phyloP scores from a whole-genome alignment of 495 filamentous ascomycete genomes.

The Haplographium delicatum region DNA sequence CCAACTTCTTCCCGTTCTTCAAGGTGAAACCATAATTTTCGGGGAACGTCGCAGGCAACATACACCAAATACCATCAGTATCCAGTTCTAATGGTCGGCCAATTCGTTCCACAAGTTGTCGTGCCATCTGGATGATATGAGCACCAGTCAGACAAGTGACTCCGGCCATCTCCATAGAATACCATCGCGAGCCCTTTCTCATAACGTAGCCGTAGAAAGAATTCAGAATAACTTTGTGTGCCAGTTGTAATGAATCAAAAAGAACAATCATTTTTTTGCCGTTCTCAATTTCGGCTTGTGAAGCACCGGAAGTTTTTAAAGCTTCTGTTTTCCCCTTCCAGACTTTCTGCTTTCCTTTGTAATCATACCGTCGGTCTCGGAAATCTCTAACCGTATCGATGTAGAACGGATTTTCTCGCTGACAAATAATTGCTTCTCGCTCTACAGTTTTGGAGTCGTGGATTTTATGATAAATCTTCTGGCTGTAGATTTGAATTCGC shows the following conservation, averaged over 20 bases:
- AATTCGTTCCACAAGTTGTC: conserved; percentile 89
- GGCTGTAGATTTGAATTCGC: conserved; percentile 84
- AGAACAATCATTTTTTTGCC: conserved; percentile 98
- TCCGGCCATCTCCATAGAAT: conserved; percentile 99
- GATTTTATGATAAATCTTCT: conserved; percentile 99
- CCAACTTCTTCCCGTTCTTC: conserved; percentile 89
- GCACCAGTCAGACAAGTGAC: conserved; percentile 97
- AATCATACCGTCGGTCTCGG: conserved; percentile 93
- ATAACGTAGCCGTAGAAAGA: conserved; percentile 99
- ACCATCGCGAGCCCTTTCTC: conserved; percentile 98
- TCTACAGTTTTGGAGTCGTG: conserved; percentile 92
- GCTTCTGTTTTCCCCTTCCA: conserved; percentile 96
- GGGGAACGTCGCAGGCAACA: conserved; percentile 93
- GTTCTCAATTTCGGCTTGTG: conserved; percentile 73
- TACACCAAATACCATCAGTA: conserved; percentile 99
- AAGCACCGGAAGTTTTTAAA: conserved; percentile 74
- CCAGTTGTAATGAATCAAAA: conserved; percentile 93
- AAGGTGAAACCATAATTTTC: conserved; percentile 95
- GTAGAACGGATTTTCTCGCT: conserved; percentile 98
- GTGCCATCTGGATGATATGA: conserved; percentile 95
- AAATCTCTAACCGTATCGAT: conserved; percentile 94
- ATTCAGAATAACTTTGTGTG: conserved; percentile 98
- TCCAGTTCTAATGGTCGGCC: conserved; percentile 95
- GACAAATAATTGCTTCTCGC: conserved; percentile 95
- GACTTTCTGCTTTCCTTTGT: conserved; percentile 95